Evolutionary conservation across 73 alveolate species (phyloP).

Genomic region (Symbiodinium pilosum): DNA sequence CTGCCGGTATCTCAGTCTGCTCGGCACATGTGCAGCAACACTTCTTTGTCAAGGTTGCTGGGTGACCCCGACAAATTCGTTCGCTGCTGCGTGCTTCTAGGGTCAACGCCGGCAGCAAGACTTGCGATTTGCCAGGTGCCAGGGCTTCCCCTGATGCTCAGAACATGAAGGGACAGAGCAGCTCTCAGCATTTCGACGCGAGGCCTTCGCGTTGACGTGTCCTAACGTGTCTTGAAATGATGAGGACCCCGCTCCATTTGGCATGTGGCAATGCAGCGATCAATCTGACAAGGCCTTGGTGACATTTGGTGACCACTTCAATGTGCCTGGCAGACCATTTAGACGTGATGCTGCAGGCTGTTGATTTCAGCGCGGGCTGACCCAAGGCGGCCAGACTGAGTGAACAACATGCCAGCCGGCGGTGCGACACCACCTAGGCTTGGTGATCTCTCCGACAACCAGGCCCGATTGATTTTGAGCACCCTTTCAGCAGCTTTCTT

Average conservation of each 20-base stretch:
- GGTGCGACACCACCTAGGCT: too few relatives aligned
- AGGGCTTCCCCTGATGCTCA: background rate
- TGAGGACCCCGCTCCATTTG: constrained; percentile 1
- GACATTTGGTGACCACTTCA: too few relatives aligned
- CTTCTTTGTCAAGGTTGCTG: background rate
- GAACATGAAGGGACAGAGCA: background rate
- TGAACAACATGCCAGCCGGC: too few relatives aligned
- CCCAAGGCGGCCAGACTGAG: too few relatives aligned
- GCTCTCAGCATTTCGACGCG: too few relatives aligned
- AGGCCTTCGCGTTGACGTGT: background rate
- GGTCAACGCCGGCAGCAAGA: background rate
- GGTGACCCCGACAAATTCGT: constrained; percentile 4
- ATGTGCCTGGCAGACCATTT: background rate
- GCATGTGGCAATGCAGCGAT: background rate
- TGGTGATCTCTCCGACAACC: background rate
- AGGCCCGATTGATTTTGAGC: too few relatives aligned
- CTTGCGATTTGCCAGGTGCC: background rate
- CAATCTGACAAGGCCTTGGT: background rate
- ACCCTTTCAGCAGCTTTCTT: too few relatives aligned
- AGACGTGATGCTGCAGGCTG: background rate
- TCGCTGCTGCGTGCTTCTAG: too few relatives aligned
- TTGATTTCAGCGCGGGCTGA: constrained; percentile 9
- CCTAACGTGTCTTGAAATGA: too few relatives aligned
- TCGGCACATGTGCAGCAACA: too few relatives aligned
- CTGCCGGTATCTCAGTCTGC: too few relatives aligned